Evolutionary conservation across 2,329 filamentous ascomycete species (phyloP).

Genomic region (Tolypocladium album): DNA sequence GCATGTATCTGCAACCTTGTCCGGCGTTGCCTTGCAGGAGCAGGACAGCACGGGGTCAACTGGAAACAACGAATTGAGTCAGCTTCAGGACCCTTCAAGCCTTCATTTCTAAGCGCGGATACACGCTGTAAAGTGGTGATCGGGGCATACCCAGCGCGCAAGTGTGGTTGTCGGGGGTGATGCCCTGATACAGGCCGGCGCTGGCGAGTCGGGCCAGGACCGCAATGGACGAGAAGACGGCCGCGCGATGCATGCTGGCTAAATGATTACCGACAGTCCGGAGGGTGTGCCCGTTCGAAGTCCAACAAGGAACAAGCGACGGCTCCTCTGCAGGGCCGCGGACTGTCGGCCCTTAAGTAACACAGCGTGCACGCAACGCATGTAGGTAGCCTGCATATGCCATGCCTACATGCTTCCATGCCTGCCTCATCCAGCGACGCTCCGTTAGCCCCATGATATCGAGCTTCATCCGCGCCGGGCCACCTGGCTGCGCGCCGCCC

Average conservation of each 20-base stretch:
- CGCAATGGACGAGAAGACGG: constrained; percentile 11
- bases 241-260: constrained; percentile 15
- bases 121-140: background rate
- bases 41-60: constrained; percentile 32
- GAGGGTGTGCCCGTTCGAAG: background rate
- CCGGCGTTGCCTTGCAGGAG: constrained; percentile 30
- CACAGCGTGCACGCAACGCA: background rate
- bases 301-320: background rate
- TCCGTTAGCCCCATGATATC: background rate
- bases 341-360: background rate
- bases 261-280: too few species aligned
- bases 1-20: constrained; percentile 43
- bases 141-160: constrained; percentile 34
- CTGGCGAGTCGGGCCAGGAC: constrained; percentile 18
- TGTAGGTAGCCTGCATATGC: background rate
- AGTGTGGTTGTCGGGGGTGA: constrained; percentile 44
- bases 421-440: constrained; percentile 3
- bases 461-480: background rate
- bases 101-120: background rate
- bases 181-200: constrained; percentile 29
- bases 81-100: background rate
- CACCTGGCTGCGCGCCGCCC: constrained; percentile 6
- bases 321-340: background rate
- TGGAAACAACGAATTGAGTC: background rate
- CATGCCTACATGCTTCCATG: background rate